These are phyloP conservation scores for Rutstroemia sydowiana DNA, from an alignment of 2,329 filamentous ascomycete genomes.

Conservation along the genomic window DNA sequence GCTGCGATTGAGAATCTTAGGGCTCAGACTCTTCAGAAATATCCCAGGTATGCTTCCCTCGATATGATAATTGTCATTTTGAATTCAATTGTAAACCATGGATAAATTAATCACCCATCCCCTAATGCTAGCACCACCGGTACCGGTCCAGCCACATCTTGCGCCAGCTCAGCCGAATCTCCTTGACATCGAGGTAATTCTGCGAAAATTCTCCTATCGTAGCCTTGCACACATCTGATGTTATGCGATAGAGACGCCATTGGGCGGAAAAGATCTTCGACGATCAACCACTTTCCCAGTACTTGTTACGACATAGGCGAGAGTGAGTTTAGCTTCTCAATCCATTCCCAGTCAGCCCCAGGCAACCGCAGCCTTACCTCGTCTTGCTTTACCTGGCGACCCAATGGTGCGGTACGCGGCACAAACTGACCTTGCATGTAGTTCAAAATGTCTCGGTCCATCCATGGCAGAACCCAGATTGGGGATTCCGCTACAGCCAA, in stretches of 20 bases:
- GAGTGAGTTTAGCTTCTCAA: constrained; percentile 28
- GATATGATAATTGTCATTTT: neutral
- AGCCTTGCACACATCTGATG: constrained; percentile 13
- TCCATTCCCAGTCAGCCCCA: neutral
- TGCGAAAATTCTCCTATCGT: neutral
- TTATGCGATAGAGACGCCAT: constrained; percentile 39
- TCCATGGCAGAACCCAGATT: constrained; percentile 38
- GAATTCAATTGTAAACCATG: constrained; percentile 3
- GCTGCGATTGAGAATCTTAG: constrained; percentile 41
- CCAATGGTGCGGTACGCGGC: constrained; percentile 6
- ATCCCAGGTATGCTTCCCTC: constrained; percentile 34
- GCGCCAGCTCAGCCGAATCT: constrained; percentile 16
- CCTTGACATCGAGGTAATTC: constrained; percentile 22
- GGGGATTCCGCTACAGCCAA: constrained; percentile 40
- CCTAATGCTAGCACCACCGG: constrained; percentile 19
- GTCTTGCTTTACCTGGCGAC: neutral
- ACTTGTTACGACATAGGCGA: constrained; percentile 38
- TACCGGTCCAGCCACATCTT: constrained; percentile 15
- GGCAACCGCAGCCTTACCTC: neutral
- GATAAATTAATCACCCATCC: constrained; percentile 19
- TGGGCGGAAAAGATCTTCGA: constrained; percentile 58
- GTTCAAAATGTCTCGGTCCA: constrained; percentile 41
- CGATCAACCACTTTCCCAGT: constrained; percentile 42
- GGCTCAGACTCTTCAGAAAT: constrained; percentile 44
- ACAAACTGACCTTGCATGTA: constrained; percentile 22